Evolutionary conservation across 1,284 basidiomycete species (phyloP).

Genomic region (Austroboletus sp.): DNA sequence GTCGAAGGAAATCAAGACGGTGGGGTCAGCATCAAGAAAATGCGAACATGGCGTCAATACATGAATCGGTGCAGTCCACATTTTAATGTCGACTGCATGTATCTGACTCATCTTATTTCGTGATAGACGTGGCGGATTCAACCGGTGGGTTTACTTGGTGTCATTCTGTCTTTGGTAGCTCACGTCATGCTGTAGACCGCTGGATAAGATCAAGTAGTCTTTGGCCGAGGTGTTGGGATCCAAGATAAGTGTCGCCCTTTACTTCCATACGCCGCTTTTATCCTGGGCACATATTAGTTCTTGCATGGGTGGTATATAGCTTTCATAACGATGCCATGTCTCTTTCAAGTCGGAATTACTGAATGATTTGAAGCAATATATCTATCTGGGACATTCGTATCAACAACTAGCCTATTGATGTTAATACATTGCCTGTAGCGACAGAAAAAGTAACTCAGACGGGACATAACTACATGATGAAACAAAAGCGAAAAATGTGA

Average conservation of each 20-base stretch:
- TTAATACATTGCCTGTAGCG: slow-evolving; percentile 27
- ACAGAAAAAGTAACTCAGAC: slow-evolving; percentile 15
- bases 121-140: slow-evolving; percentile 82
- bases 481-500: slow-evolving; percentile 13
- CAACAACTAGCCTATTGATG: slow-evolving; percentile 19
- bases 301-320: not conserved
- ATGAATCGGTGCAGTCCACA: slow-evolving; percentile 69
- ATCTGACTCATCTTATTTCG: slow-evolving; percentile 12
- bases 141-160: slow-evolving; percentile 50
- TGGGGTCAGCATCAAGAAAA: slow-evolving; percentile 70
- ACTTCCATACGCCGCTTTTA: slow-evolving; percentile 11
- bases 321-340: not conserved
- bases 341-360: slow-evolving; percentile 8
- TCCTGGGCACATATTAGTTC: slow-evolving; percentile 3
- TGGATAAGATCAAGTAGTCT: slow-evolving; percentile 62
- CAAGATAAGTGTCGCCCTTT: slow-evolving; percentile 21
- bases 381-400: slow-evolving; percentile 25
- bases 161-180: slow-evolving; percentile 10
- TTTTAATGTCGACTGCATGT: not conserved
- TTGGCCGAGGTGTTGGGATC: not conserved
- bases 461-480: slow-evolving; percentile 18
- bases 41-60: slow-evolving; percentile 91
- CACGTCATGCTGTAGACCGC: slow-evolving; percentile 40
- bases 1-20: slow-evolving; percentile 82
- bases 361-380: slow-evolving; percentile 11